These are phyloP conservation scores for Laguncularia racemosa DNA, from an alignment of 345 rosid genomes.

Conservation along the genomic window DNA sequence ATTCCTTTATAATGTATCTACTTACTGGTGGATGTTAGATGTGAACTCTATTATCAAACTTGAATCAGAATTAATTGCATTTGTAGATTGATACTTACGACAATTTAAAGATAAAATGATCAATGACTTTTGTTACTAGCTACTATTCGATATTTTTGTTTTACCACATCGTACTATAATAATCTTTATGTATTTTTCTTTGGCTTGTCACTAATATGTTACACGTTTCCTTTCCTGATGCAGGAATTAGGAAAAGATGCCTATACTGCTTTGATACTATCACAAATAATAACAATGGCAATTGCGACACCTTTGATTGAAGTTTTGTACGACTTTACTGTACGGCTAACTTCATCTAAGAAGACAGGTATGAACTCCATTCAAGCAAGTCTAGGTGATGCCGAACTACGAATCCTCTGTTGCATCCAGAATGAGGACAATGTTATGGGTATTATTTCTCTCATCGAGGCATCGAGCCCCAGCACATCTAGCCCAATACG, in stretches of 20 bases:
- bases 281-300: not conserved
- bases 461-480: constrained; percentile 9
- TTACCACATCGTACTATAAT: too few relatives aligned
- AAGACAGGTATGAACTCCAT: constrained; percentile 4
- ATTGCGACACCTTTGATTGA: constrained; percentile 5
- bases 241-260: not conserved
- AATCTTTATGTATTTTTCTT: too few relatives aligned
- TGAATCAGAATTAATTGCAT: too few relatives aligned
- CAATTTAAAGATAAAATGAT: too few relatives aligned
- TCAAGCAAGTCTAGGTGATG: constrained; percentile 4
- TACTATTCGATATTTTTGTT: too few relatives aligned
- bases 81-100: too few relatives aligned
- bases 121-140: too few relatives aligned
- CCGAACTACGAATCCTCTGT: constrained; percentile 5
- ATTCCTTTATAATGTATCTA: too few relatives aligned
- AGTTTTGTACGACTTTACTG: not conserved
- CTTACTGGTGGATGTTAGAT: too few relatives aligned
- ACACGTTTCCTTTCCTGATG: constrained; percentile 2
- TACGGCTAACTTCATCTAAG: not conserved
- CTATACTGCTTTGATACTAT: constrained; percentile 2
- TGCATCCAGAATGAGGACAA: constrained; percentile 7
- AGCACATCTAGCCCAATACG: not conserved
- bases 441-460: constrained; percentile 10
- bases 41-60: too few relatives aligned
- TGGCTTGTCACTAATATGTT: too few relatives aligned